Conservation (phyloP, 2,329 filamentous ascomycete genomes). For the Sporothrix mexicana region DNA sequence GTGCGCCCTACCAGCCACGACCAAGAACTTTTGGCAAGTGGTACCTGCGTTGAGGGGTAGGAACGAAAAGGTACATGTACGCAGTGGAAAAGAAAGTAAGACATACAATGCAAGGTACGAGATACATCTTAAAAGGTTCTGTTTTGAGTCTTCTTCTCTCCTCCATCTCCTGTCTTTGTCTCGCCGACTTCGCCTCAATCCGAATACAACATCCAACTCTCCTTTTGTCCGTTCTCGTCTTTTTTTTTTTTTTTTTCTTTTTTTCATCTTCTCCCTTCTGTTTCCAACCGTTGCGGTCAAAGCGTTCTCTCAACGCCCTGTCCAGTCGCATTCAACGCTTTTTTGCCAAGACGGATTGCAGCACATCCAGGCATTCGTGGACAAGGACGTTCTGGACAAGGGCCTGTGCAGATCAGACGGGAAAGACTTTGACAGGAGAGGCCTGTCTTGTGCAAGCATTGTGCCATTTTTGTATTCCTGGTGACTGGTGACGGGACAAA, state of each 20-base stretch:
- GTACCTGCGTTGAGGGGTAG: background rate
- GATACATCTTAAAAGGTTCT: background rate
- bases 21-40: background rate
- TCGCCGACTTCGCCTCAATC: background rate
- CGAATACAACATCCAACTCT: background rate
- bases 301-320: background rate
- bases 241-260: background rate
- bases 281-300: slow-evolving; percentile 6
- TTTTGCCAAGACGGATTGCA: background rate
- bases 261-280: background rate
- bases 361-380: background rate
- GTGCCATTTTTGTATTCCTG: background rate
- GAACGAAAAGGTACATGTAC: background rate
- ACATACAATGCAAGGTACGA: no score
- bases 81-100: no score
- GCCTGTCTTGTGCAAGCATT: background rate
- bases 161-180: background rate
- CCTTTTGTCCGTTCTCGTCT: no score
- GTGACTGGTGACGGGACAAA: slow-evolving; percentile 1
- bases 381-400: background rate
- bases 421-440: background rate
- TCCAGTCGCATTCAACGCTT: slow-evolving; percentile 1
- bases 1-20: background rate
- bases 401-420: slow-evolving; percentile 26
- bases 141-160: background rate